These are phyloP conservation scores for Globisporangium uncinulatum DNA, from an alignment of 352 stramenopile species.

Conservation along the genomic window DNA sequence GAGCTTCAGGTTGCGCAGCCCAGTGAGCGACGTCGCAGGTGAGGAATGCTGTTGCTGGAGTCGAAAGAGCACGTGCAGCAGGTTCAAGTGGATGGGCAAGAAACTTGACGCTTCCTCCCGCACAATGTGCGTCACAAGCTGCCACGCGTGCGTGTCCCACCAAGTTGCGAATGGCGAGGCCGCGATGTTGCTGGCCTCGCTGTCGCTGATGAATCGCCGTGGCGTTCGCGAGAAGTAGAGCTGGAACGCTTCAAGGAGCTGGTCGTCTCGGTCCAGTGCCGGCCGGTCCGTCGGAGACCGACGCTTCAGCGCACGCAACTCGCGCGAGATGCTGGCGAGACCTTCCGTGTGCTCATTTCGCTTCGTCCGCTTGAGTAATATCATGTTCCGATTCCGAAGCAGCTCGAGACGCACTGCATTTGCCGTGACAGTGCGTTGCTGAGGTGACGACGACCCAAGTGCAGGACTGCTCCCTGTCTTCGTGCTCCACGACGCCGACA, in stretches of 20 bases:
- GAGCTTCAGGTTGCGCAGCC: slow-evolving; percentile 43
- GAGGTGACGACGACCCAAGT: background rate
- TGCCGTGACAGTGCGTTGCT: slow-evolving; percentile 13
- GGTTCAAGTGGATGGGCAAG: slow-evolving; percentile 38
- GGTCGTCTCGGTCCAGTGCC: slow-evolving; percentile 17
- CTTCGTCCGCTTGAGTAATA: slow-evolving; percentile 55
- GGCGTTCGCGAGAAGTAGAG: slow-evolving; percentile 23
- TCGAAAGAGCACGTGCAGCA: slow-evolving; percentile 49
- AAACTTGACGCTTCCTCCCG: slow-evolving; percentile 30
- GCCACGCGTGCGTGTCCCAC: slow-evolving; percentile 13
- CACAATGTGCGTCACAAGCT: slow-evolving; percentile 24
- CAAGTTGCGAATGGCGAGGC: slow-evolving; percentile 3
- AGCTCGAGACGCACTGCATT: slow-evolving; percentile 57
- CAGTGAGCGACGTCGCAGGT: slow-evolving; percentile 15
- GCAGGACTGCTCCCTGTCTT: background rate
- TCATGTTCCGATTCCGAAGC: slow-evolving; percentile 43
- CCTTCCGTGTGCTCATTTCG: slow-evolving; percentile 8
- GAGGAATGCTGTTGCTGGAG: slow-evolving; percentile 36
- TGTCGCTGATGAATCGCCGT: slow-evolving; percentile 13
- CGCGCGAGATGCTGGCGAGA: slow-evolving; percentile 14
- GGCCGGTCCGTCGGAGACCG: background rate
- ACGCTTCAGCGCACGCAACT: slow-evolving; percentile 16
- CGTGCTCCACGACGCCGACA: slow-evolving; percentile 8
- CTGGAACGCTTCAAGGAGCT: slow-evolving; percentile 22
- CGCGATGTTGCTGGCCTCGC: background rate